Conservation (phyloP, 2,329 filamentous ascomycete genomes). For the Fusarium sp. region DNA sequence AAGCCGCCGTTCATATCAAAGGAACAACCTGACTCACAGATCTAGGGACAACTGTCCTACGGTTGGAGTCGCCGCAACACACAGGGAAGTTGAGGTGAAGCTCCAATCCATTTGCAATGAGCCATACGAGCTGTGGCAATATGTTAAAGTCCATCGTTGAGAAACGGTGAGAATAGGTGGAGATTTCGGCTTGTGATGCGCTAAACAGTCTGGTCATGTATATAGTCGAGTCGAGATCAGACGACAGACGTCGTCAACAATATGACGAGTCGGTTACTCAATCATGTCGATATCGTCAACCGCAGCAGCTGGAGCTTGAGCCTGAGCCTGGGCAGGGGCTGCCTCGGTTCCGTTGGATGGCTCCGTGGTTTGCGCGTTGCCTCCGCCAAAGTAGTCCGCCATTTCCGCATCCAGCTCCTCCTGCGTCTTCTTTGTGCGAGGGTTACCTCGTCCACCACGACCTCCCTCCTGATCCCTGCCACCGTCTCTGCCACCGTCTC, state of each 20-base stretch:
- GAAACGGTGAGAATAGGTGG: constrained; percentile 24
- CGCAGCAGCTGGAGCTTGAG: constrained; percentile 39
- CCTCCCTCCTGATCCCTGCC: constrained; percentile 51
- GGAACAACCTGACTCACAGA: constrained; percentile 9
- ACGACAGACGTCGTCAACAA: constrained; percentile 12
- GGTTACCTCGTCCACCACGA: constrained; percentile 56
- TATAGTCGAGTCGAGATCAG: constrained; percentile 30
- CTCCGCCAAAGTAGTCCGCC: constrained; percentile 85
- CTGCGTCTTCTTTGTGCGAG: constrained; percentile 83
- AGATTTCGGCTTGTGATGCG: constrained; percentile 25
- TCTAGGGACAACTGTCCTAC: constrained; percentile 41
- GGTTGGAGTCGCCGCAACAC: constrained; percentile 38
- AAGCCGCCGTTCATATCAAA: neutral
- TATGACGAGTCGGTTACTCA: constrained; percentile 57
- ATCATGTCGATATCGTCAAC: constrained; percentile 79
- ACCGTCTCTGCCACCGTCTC: constrained; percentile 53
- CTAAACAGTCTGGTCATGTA: constrained; percentile 44
- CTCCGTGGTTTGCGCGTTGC: constrained; percentile 52
- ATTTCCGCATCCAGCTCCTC: constrained; percentile 97
- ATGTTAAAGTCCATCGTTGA: constrained; percentile 11
- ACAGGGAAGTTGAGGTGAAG: constrained; percentile 13
- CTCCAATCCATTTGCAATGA: neutral
- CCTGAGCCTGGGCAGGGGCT: constrained; percentile 44
- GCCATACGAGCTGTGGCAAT: neutral
- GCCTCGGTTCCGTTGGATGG: constrained; percentile 39